Conservation (phyloP, 2,329 filamentous ascomycete genomes). For the Beauveria rudraprayagi region DNA sequence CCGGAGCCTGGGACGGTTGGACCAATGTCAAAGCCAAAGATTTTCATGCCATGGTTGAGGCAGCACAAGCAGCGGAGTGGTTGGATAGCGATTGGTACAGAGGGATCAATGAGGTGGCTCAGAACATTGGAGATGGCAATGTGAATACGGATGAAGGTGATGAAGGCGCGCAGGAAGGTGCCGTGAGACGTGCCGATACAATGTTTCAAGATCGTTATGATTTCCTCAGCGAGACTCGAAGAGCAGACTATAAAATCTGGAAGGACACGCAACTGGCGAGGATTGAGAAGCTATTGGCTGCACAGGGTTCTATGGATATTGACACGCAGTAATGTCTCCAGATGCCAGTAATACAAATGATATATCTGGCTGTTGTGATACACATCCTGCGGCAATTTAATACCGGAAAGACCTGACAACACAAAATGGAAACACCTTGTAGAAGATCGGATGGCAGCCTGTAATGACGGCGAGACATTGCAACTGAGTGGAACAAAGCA, state of each 20-base stretch:
- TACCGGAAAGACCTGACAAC: not conserved
- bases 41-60: slow-evolving; percentile 53
- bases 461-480: not conserved
- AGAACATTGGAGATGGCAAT: slow-evolving; percentile 20
- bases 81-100: slow-evolving; percentile 56
- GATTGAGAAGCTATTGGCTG: slow-evolving; percentile 38
- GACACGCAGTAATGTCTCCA: not conserved
- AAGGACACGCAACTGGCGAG: slow-evolving; percentile 49
- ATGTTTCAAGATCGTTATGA: slow-evolving; percentile 73
- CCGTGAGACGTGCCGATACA: slow-evolving; percentile 45
- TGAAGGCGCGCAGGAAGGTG: slow-evolving; percentile 32
- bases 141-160: slow-evolving; percentile 23
- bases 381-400: not conserved
- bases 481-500: too few relatives aligned
- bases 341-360: not conserved
- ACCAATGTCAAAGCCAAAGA: slow-evolving; percentile 39
- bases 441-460: not conserved
- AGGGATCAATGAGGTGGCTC: slow-evolving; percentile 47
- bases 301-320: slow-evolving; percentile 26
- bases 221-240: slow-evolving; percentile 57
- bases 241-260: slow-evolving; percentile 56
- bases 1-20: slow-evolving; percentile 48
- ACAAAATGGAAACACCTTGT: too few relatives aligned
- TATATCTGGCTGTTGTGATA: not conserved
- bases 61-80: slow-evolving; percentile 50